Evolutionary conservation across 805 yeast genomes (phyloP).

Genomic region (Scheffersomyces coipomensis): DNA sequence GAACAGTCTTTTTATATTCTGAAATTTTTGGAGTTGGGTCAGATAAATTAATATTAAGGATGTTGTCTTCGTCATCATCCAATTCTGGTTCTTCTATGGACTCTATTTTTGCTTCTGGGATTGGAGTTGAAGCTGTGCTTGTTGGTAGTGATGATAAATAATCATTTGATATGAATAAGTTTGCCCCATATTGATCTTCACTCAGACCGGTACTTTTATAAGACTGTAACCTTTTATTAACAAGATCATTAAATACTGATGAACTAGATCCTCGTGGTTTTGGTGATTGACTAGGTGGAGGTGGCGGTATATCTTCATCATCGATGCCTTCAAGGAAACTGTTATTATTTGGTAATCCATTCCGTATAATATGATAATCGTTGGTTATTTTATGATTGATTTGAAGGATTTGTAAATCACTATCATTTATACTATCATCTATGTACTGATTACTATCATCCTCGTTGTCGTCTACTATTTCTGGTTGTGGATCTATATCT

Average conservation of each 20-base stretch:
- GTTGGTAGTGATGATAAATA: not conserved
- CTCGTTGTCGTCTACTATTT: too few relatives aligned
- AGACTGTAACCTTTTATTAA: not conserved
- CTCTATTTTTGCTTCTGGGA: not conserved
- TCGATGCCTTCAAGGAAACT: not conserved
- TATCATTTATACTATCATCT: not conserved
- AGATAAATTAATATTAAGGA: not conserved
- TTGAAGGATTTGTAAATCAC: conserved; percentile 2
- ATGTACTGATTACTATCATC: too few relatives aligned
- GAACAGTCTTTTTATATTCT: not conserved
- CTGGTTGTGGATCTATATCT: too few relatives aligned
- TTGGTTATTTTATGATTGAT: conserved; percentile 2
- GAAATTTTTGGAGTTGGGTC: not conserved
- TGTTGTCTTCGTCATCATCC: not conserved
- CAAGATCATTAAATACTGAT: not conserved
- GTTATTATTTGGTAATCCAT: not conserved
- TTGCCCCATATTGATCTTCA: conserved; percentile 9
- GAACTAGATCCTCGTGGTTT: not conserved
- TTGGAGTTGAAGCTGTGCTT: not conserved
- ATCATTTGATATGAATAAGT: conserved; percentile 3
- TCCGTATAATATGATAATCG: conserved; percentile 5
- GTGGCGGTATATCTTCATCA: not conserved
- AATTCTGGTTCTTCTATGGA: not conserved
- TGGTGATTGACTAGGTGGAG: not conserved
- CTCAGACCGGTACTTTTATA: not conserved